Percentiles rank a stretch among this genome's conserved stretches.
phyloP scores from a whole-genome alignment of 495 filamentous ascomycete species.

The Trichoderma virens region DNA sequence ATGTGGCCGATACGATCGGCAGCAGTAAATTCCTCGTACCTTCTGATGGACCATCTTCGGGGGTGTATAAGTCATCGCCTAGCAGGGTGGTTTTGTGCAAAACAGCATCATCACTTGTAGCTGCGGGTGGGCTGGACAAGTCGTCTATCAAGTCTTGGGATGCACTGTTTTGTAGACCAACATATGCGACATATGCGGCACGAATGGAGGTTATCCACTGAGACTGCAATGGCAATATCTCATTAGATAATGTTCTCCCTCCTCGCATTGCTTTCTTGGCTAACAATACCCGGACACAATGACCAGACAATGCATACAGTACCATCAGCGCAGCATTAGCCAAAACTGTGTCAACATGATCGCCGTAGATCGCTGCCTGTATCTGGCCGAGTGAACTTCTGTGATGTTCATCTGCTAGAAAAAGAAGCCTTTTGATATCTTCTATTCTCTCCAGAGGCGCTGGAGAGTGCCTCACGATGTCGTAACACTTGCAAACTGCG shows the following conservation, averaged over 20 bases:
- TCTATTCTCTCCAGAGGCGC: slow-evolving; percentile 15
- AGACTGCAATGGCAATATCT: slow-evolving; percentile 26
- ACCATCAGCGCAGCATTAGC: slow-evolving; percentile 41
- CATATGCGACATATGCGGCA: slow-evolving; percentile 30
- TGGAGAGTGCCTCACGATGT: slow-evolving; percentile 24
- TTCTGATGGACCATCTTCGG: not conserved
- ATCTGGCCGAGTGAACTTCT: slow-evolving; percentile 27
- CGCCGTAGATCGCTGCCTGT: slow-evolving; percentile 21
- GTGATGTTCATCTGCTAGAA: slow-evolving; percentile 27
- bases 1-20: not conserved
- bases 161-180: slow-evolving; percentile 23
- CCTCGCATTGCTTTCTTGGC: slow-evolving; percentile 21
- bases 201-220: slow-evolving; percentile 38
- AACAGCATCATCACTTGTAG: not conserved
- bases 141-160: not conserved
- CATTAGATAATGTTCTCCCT: slow-evolving; percentile 12
- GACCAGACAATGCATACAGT: slow-evolving; percentile 35
- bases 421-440: slow-evolving; percentile 24
- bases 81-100: not conserved
- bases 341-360: slow-evolving; percentile 29
- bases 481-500: slow-evolving; percentile 32
- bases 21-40: not conserved
- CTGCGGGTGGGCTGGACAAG: not conserved
- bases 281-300: slow-evolving; percentile 30
- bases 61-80: not conserved